Conservation (phyloP, 176 grass and related monocot species). For the Eleusine indica region DNA sequence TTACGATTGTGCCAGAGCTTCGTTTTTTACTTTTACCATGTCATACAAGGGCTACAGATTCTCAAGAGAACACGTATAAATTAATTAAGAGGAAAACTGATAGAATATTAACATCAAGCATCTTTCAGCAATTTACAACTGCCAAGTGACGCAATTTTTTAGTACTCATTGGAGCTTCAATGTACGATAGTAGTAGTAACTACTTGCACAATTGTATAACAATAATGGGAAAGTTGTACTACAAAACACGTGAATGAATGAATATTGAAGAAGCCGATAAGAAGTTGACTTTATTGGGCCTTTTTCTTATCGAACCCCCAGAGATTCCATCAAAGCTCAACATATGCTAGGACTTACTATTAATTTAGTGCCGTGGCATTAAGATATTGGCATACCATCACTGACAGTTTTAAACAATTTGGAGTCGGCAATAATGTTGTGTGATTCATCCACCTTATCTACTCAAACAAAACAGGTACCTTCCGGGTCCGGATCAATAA, state of each 20-base stretch:
- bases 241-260: background rate
- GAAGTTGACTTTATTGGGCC: background rate
- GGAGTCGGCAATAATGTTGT: no score
- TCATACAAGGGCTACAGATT: no score
- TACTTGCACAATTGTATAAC: no score
- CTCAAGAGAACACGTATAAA: no score
- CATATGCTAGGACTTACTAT: background rate
- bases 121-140: no score
- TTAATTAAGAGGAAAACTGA: no score
- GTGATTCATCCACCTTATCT: constrained; percentile 28
- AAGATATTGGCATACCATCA: background rate
- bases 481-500: background rate
- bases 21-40: background rate
- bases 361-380: background rate
- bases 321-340: no score
- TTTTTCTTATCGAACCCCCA: background rate
- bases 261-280: background rate
- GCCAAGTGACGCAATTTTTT: no score
- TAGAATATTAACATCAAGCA: no score
- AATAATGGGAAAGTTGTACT: background rate
- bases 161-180: no score
- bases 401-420: background rate
- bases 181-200: no score
- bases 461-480: background rate
- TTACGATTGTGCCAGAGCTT: background rate